Evolutionary conservation across 768 basidiomycete species (phyloP).

Genomic region (Lactifluus piperatus): DNA sequence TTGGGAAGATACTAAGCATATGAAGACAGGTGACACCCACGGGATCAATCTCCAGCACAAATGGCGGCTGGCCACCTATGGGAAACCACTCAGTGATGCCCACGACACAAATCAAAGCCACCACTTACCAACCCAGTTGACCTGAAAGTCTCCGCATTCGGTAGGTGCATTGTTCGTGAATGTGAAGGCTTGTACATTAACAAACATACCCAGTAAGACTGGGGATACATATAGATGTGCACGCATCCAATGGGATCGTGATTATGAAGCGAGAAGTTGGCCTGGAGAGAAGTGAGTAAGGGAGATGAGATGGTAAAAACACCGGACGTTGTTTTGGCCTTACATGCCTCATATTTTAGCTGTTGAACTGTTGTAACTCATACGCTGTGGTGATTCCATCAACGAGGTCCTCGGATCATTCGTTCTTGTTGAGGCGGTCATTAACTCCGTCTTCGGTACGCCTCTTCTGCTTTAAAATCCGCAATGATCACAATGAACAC

Average conservation of each 20-base stretch:
- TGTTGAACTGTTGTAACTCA: conserved; percentile 89
- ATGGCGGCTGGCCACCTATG: conserved; percentile 13
- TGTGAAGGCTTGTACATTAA: conserved; percentile 32
- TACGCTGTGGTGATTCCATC: conserved; percentile 77
- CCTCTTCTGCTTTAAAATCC: neutral
- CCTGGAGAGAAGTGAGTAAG: neutral
- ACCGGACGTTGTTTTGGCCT: too few relatives aligned
- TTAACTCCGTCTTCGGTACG: conserved; percentile 90
- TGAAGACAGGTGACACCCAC: neutral
- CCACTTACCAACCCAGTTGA: too few relatives aligned
- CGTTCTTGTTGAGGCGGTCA: conserved; percentile 80
- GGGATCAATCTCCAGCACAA: conserved; percentile 6
- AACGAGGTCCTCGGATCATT: conserved; percentile 73
- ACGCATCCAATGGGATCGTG: neutral
- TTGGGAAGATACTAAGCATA: neutral
- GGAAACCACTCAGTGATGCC: neutral
- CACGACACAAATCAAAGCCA: neutral
- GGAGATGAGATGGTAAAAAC: too few relatives aligned
- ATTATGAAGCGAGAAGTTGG: too few relatives aligned
- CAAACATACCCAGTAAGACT: neutral
- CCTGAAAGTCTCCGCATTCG: conserved; percentile 21
- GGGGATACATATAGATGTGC: neutral
- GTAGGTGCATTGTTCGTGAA: conserved; percentile 37
- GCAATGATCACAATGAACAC: neutral
- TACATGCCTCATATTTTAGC: conserved; percentile 90